Percentiles rank a stretch among this genome's conserved stretches.
These are phyloP conservation scores for Trypanosoma conorhini DNA, from an alignment of 208 protist species.

Conservation along the genomic window DNA sequence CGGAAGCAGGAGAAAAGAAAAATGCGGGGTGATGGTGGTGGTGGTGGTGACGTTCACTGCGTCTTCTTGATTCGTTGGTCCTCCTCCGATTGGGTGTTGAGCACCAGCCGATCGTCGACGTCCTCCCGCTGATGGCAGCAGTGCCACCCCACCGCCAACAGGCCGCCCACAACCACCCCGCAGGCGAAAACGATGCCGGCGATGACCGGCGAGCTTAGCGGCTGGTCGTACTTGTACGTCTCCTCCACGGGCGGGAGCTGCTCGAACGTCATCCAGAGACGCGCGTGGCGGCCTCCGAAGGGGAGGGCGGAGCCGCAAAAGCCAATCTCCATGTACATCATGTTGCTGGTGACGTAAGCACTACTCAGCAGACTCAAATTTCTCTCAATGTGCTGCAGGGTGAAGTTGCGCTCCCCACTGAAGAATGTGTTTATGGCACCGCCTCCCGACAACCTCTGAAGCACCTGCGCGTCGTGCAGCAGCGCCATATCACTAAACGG, in stretches of 20 bases:
- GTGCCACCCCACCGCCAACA: constrained; percentile 41
- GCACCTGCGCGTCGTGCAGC: constrained; percentile 18
- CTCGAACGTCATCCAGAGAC: constrained; percentile 47
- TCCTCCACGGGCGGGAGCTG: constrained; percentile 25
- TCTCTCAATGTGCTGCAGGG: constrained; percentile 27
- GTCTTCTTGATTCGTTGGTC: neutral
- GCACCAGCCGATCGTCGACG: constrained; percentile 36
- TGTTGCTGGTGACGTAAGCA: constrained; percentile 39
- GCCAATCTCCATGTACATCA: constrained; percentile 61
- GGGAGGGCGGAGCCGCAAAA: constrained; percentile 26
- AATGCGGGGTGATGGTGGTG: no score
- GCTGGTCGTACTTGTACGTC: constrained; percentile 27
- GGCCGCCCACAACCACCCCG: constrained; percentile 22
- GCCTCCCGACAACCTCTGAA: neutral
- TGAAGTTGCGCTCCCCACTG: constrained; percentile 28
- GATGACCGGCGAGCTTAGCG: constrained; percentile 38
- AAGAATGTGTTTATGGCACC: constrained; percentile 21
- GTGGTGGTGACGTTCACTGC: neutral
- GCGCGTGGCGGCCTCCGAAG: constrained; percentile 32
- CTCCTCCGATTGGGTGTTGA: constrained; percentile 22
- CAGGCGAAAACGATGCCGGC: constrained; percentile 31
- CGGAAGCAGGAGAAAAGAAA: no score
- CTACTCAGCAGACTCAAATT: constrained; percentile 34
- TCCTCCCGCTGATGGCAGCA: constrained; percentile 30
- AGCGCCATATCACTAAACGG: constrained; percentile 10